Base-by-base conservation (phyloP, 805 yeast species). In the Maudiozyma turicensis region DNA sequence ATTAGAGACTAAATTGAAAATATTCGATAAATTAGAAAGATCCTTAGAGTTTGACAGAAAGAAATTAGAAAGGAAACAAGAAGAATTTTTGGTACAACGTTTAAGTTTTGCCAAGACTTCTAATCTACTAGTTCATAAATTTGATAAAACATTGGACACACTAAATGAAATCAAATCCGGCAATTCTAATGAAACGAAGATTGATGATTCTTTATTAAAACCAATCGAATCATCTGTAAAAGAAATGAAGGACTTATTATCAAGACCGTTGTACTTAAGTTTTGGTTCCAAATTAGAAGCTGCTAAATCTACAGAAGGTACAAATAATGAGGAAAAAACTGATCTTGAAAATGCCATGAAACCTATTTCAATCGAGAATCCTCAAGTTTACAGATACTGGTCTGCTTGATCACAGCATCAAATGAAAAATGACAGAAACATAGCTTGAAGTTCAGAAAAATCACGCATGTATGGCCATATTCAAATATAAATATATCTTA, bases 331-430 rank as follows among this genome's bases (percentile, higher is more conserved):
- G 15, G 47, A 42, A 8, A 39, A 42, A 13, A 31, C 30, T 5
- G 57, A 55, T n/a, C 44, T 54, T 40, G 74, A 68, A 41, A 66
- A 60, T 11, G 68, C 68, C 13, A 54, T 74, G 39, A 74, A 75
- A 55, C 86, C 86, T 3, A 71, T 80, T 28, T 78, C 84, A 50
- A 69, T 75, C 43, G 82, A 78, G 50, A 71, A 81, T 29, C 85
- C 86, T 7, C 82, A 78, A 58, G 65, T 76, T 43, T 81, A 80
- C 57, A 76, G 84, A 55, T 81, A 78, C 58, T 81, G 86, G 86
- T 75, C 82, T 43, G 84, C 83, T 43, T 77, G 56, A 52, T 3
- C 9, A 13, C 38, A 3, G 15, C 13, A 20, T 20, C 26, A 20
- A 20, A 20, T n/a, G 14, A 35, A 14, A 5, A 9, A 4, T 35